Conservation (phyloP, 2,329 filamentous ascomycete species). For the Pyrenophora seminiperda region DNA sequence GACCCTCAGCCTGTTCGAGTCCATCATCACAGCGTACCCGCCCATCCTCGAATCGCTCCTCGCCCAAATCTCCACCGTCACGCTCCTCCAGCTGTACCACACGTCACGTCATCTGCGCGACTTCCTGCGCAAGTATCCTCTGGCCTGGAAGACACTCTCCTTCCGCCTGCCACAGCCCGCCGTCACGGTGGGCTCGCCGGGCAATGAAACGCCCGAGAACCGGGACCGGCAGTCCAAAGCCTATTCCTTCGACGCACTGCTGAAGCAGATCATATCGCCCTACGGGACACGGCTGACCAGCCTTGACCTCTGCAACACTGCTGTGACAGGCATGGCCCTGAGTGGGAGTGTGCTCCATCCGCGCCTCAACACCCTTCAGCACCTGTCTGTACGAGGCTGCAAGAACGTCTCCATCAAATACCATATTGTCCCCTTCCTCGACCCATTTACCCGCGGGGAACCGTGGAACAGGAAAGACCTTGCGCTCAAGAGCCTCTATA, state of each 20-base stretch:
- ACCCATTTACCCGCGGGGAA: slow-evolving; percentile 50
- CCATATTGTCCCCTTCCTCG: slow-evolving; percentile 64
- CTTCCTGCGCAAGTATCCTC: slow-evolving; percentile 62
- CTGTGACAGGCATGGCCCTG: slow-evolving; percentile 62
- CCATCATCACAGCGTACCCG: slow-evolving; percentile 60
- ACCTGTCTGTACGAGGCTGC: slow-evolving; percentile 66
- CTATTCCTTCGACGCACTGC: slow-evolving; percentile 63
- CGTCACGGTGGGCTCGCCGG: slow-evolving; percentile 43
- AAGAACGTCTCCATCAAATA: slow-evolving; percentile 69
- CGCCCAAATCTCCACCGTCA: slow-evolving; percentile 60
- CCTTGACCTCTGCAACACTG: slow-evolving; percentile 65
- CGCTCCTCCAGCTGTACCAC: slow-evolving; percentile 64
- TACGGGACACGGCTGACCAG: slow-evolving; percentile 62
- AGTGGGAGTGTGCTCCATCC: slow-evolving; percentile 60
- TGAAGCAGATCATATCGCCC: slow-evolving; percentile 61
- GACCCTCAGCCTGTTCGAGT: slow-evolving; percentile 55
- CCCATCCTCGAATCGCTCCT: slow-evolving; percentile 65
- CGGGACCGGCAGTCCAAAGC: slow-evolving; percentile 59
- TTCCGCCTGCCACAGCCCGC: slow-evolving; percentile 58
- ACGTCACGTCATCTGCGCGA: slow-evolving; percentile 60
- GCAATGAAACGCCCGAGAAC: slow-evolving; percentile 48
- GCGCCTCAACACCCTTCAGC: slow-evolving; percentile 60
- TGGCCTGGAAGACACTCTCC: slow-evolving; percentile 65
- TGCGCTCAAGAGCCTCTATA: slow-evolving; percentile 64
- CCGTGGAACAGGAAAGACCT: slow-evolving; percentile 53